Conservation (phyloP, 2,329 filamentous ascomycete species). For the Trichothecium sympodiale region DNA sequence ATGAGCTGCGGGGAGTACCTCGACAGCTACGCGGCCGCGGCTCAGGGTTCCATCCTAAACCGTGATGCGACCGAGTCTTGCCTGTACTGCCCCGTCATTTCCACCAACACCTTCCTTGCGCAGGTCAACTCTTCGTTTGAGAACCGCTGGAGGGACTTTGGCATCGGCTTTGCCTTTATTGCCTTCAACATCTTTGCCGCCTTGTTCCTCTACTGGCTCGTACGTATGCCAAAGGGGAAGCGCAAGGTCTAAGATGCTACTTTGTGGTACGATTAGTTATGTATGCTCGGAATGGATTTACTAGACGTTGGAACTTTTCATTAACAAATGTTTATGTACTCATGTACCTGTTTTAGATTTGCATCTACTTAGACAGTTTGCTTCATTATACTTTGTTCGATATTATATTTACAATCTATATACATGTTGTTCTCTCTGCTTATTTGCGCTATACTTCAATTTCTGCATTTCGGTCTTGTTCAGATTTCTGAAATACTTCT, state of each 20-base stretch:
- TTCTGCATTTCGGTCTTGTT: too few species aligned
- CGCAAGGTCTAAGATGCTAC: too few species aligned
- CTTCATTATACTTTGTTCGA: too few species aligned
- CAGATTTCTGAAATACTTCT: conserved; percentile 27
- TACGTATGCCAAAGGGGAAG: conserved; percentile 26
- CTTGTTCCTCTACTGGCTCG: conserved; percentile 39
- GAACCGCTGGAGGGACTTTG: conserved; percentile 47
- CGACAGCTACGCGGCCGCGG: conserved; percentile 24
- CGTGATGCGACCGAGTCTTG: conserved; percentile 37
- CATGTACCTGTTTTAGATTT: too few species aligned
- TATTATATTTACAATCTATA: too few species aligned
- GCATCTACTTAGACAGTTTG: too few species aligned
- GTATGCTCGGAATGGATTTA: too few species aligned
- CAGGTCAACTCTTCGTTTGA: conserved; percentile 31
- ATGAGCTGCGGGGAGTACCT: conserved; percentile 48
- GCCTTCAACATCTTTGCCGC: conserved; percentile 39
- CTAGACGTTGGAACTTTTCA: too few species aligned
- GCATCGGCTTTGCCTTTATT: conserved; percentile 43
- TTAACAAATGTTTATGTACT: too few species aligned
- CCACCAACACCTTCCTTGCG: conserved; percentile 28
- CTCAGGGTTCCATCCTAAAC: conserved; percentile 42
- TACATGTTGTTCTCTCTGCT: too few species aligned
- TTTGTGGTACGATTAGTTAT: too few species aligned
- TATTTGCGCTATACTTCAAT: too few species aligned
- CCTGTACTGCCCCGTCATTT: conserved; percentile 29